These are phyloP conservation scores for Cocos nucifera DNA, from an alignment of 176 grass and related monocot genomes.

Conservation along the genomic window DNA sequence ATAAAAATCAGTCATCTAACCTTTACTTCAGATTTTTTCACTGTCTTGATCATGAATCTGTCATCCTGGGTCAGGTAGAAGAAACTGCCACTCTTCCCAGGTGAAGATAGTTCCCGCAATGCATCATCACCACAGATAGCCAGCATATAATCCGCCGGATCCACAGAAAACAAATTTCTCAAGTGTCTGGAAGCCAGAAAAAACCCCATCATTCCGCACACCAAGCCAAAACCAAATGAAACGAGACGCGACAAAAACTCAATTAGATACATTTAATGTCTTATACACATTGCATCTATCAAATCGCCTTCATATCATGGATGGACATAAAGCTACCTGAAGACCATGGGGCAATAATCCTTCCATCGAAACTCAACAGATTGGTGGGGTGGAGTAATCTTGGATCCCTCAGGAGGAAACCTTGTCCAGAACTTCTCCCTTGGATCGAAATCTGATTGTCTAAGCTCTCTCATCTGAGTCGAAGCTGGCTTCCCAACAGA, in stretches of 20 bases:
- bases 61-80: slow-evolving; percentile 81
- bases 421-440: slow-evolving; percentile 75
- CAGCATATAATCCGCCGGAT: slow-evolving; percentile 86
- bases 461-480: slow-evolving; percentile 50
- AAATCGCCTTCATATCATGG: too few relatives aligned
- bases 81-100: slow-evolving; percentile 78
- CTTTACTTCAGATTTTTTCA: slow-evolving; percentile 77
- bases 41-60: slow-evolving; percentile 78
- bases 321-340: slow-evolving; percentile 30
- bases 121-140: slow-evolving; percentile 71
- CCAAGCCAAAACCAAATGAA: background rate
- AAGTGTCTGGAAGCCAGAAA: slow-evolving; percentile 42
- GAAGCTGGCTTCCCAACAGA: slow-evolving; percentile 70
- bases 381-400: slow-evolving; percentile 69
- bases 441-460: slow-evolving; percentile 48
- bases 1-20: slow-evolving; percentile 12
- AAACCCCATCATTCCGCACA: background rate
- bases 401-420: slow-evolving; percentile 79
- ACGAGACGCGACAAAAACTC: too few relatives aligned
- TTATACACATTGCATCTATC: too few relatives aligned
- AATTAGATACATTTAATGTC: too few relatives aligned
- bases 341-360: slow-evolving; percentile 74
- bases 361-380: slow-evolving; percentile 75
- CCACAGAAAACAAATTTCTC: slow-evolving; percentile 62
- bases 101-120: slow-evolving; percentile 61